These are phyloP conservation scores for Lichtheimia ramosa DNA, from an alignment of 371 early-diverging fungal species.

Conservation along the genomic window DNA sequence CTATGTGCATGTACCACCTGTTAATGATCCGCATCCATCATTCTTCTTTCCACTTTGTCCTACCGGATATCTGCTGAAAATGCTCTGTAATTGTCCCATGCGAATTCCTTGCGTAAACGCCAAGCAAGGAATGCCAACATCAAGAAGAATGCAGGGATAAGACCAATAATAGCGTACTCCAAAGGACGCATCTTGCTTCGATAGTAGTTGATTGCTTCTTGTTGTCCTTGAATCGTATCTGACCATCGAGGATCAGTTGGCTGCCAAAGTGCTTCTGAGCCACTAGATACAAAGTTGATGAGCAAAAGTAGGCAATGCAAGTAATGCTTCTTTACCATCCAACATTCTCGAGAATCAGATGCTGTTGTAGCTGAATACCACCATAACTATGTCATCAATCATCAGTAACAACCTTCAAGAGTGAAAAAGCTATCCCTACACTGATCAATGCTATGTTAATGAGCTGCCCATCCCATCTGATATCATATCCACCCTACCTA, in stretches of 20 bases:
- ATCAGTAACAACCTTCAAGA: not conserved
- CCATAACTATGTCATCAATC: constrained; percentile 31
- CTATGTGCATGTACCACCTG: constrained; percentile 20
- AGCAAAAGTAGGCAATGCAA: not conserved
- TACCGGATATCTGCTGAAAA: constrained; percentile 55
- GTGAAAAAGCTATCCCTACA: not conserved
- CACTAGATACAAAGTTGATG: constrained; percentile 12
- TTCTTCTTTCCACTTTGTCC: not conserved
- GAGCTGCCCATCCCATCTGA: not conserved
- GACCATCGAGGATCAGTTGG: constrained; percentile 35
- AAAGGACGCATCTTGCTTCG: constrained; percentile 40
- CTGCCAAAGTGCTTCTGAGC: constrained; percentile 17
- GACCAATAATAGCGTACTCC: constrained; percentile 50
- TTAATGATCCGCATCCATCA: not conserved
- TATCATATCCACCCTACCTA: constrained; percentile 25
- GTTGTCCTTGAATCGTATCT: constrained; percentile 20
- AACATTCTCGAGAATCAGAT: constrained; percentile 46
- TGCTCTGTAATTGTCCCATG: constrained; percentile 54
- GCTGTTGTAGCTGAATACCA: constrained; percentile 51
- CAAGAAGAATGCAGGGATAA: constrained; percentile 49
- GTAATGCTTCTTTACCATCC: constrained; percentile 30
- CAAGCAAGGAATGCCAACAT: constrained; percentile 37
- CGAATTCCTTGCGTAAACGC: constrained; percentile 48
- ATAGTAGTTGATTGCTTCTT: constrained; percentile 30
- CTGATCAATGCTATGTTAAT: not conserved